Evolutionary conservation across 2,329 filamentous ascomycete species (phyloP).

Genomic region (Xylariales sp.): DNA sequence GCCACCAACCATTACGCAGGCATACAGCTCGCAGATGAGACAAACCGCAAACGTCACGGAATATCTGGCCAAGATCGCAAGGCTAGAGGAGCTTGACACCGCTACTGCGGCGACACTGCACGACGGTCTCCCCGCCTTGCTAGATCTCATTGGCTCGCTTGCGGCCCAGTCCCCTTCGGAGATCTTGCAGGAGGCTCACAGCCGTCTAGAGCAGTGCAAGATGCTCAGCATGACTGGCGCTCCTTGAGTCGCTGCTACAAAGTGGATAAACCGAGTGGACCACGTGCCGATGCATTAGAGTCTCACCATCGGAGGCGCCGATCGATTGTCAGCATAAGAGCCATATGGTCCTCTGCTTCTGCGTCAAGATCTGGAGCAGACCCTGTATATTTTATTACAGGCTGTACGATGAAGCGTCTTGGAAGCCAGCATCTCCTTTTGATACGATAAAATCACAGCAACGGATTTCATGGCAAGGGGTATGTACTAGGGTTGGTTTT

Average conservation of each 20-base stretch:
- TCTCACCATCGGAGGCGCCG: not conserved
- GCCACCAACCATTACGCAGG: constrained; percentile 53
- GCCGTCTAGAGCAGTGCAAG: constrained; percentile 67
- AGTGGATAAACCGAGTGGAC: no score
- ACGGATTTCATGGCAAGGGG: no score
- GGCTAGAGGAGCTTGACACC: constrained; percentile 65
- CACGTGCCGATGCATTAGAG: no score
- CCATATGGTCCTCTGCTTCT: no score
- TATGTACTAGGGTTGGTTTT: no score
- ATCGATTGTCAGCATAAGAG: not conserved
- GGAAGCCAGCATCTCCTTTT: no score
- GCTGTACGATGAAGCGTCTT: no score
- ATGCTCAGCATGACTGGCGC: constrained; percentile 30
- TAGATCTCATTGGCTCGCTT: constrained; percentile 38
- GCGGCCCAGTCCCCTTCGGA: constrained; percentile 53
- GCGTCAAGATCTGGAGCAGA: no score
- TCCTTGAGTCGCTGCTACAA: no score
- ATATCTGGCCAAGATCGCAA: constrained; percentile 59
- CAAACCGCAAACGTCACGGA: constrained; percentile 29
- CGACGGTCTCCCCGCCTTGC: constrained; percentile 39
- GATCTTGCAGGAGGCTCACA: constrained; percentile 71
- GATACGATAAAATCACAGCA: no score
- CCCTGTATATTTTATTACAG: no score
- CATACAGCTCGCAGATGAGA: constrained; percentile 14
- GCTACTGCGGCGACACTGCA: constrained; percentile 65